Base-by-base conservation (phyloP, 1,284 basidiomycete genomes). In the Ustilago trichophora region DNA sequence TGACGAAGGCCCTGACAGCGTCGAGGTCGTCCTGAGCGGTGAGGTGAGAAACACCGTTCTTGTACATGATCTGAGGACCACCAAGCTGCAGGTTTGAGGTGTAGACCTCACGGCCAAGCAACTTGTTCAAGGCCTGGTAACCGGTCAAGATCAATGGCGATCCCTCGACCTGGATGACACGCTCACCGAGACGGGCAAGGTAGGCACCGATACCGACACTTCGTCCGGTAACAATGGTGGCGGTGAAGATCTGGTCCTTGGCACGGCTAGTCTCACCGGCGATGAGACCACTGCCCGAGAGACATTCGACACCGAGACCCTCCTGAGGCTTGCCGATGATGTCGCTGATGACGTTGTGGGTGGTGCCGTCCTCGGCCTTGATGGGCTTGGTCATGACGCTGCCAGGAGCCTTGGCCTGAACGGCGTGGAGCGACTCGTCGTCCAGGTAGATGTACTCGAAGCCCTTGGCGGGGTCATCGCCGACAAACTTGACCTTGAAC, bases 171-270 rank as follows among this genome's bases (percentile, higher is more conserved):
- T 99, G 96, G 46, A 99, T 93, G 4, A 96, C 92, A 77, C 96
- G 90, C 85, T 98, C 92, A 76, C 96, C 96, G 35, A 98, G 88
- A 76, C 96, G 93, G 54, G 98, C 94, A 54, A 99, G 91, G 83
- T 99, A 98, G 32, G 96, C 96, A 80, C 96, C 96, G 77, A 98
- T 99, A 84, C 96, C 96, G 74, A 99, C 96, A 6, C 94, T 98
- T 52, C 96, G 92, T 73, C 94, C 96, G 35, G 94, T 97, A 75
- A 98, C 95, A 77, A 99, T 89, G 18, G 96, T 98, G 82, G 98
- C 94, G 46, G 96, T 99, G 86, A 99, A 99, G 82, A 98, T 97
- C 82, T 98, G 93, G 77, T 98, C 93, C 83, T 97, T 97, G 0
- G 96, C 96, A 36, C 96, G 89, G 41, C 94, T 96, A 0, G 96